These are phyloP conservation scores for Durotheca rogersii DNA, from an alignment of 495 filamentous ascomycete genomes.

Conservation along the genomic window DNA sequence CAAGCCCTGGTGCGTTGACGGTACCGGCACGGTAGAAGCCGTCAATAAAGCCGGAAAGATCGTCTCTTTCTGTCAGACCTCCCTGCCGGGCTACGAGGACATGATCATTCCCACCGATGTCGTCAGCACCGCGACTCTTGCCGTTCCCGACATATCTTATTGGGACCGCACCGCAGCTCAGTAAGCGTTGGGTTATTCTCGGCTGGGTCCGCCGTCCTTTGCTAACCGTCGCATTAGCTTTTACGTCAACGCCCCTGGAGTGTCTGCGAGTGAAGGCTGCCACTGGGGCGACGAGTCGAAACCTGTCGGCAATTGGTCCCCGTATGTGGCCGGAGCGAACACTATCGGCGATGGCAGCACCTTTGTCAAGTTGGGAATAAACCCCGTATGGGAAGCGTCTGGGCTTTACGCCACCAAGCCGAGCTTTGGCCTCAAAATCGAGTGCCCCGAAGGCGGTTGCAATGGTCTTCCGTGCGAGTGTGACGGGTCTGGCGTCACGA, in stretches of 20 bases:
- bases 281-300: slow-evolving; percentile 67
- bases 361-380: slow-evolving; percentile 77
- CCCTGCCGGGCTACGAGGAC: slow-evolving; percentile 81
- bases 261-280: slow-evolving; percentile 60
- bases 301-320: slow-evolving; percentile 76
- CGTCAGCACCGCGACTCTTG: slow-evolving; percentile 53
- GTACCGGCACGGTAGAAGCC: slow-evolving; percentile 62
- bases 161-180: slow-evolving; percentile 76
- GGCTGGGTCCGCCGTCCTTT: background rate
- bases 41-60: slow-evolving; percentile 62
- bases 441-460: slow-evolving; percentile 65
- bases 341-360: slow-evolving; percentile 63
- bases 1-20: slow-evolving; percentile 69
- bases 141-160: slow-evolving; percentile 69
- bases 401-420: slow-evolving; percentile 59
- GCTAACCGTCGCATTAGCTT: slow-evolving; percentile 51
- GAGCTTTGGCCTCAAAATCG: slow-evolving; percentile 68
- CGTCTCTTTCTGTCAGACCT: slow-evolving; percentile 80
- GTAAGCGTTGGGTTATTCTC: slow-evolving; percentile 43
- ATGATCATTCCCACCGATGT: slow-evolving; percentile 83
- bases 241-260: slow-evolving; percentile 78
- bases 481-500: slow-evolving; percentile 58
- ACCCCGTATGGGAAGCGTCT: slow-evolving; percentile 69
- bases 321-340: slow-evolving; percentile 79
- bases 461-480: slow-evolving; percentile 75